Evolutionary conservation across 805 yeast genomes (phyloP).

Genomic region (Saccharomycopsis babjevae): DNA sequence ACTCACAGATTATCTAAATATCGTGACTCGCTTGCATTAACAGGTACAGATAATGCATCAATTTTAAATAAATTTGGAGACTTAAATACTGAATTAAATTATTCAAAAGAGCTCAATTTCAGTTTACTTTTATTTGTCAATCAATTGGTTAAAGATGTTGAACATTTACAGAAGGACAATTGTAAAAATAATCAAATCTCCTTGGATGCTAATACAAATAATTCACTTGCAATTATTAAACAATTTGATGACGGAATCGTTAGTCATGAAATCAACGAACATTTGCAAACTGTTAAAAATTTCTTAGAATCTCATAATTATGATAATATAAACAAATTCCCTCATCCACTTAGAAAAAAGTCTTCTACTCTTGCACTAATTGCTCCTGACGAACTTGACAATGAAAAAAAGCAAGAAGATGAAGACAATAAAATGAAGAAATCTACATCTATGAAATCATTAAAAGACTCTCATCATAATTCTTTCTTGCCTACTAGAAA

Average conservation of each 20-base stretch:
- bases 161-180: constrained; percentile 4
- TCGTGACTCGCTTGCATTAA: neutral
- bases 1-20: constrained; percentile 6
- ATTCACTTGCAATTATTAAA: neutral
- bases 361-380: neutral
- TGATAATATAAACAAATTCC: neutral
- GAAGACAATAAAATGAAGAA: neutral
- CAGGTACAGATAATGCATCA: neutral
- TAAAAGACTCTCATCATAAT: neutral
- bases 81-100: constrained; percentile 6
- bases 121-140: constrained; percentile 12
- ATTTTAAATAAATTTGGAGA: constrained; percentile 1
- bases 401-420: neutral
- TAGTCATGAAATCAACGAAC: constrained; percentile 4
- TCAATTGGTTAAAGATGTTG: constrained; percentile 13
- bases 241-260: neutral
- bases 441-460: neutral
- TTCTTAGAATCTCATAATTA: constrained; percentile 1
- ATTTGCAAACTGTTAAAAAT: neutral
- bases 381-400: neutral
- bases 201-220: neutral
- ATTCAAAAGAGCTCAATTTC: constrained; percentile 12
- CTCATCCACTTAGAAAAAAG: neutral
- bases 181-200: neutral
- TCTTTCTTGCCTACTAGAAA: neutral